phyloP scores from a whole-genome alignment of 164 flowering plant genomes.

The Vitis rupestris region DNA sequence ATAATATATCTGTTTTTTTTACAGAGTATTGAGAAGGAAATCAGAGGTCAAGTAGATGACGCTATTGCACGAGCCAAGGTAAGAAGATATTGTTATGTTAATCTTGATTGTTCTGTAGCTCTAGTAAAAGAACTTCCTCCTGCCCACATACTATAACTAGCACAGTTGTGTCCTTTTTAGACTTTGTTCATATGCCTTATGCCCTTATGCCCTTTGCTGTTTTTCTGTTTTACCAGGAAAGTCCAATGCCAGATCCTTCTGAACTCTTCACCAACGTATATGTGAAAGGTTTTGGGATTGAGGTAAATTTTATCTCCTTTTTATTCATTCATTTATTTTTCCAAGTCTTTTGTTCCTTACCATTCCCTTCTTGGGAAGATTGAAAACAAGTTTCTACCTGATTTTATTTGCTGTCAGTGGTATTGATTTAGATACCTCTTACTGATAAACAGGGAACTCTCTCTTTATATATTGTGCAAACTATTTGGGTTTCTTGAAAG shows the following conservation, averaged over 20 bases:
- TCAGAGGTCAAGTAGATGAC: slow-evolving; percentile 87
- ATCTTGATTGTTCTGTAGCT: no score
- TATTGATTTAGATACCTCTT: no score
- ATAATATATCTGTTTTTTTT: no score
- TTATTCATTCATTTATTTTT: slow-evolving; percentile 1
- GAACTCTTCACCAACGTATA: slow-evolving; percentile 86
- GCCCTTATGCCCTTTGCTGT: neutral
- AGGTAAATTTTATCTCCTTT: slow-evolving; percentile 46
- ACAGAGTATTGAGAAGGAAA: slow-evolving; percentile 87
- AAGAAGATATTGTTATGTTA: slow-evolving; percentile 5
- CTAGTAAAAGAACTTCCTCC: no score
- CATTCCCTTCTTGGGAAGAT: neutral
- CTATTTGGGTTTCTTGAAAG: no score
- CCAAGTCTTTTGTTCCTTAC: neutral
- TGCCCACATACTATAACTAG: neutral
- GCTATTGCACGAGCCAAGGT: slow-evolving; percentile 98
- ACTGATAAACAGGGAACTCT: no score
- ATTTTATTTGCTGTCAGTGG: neutral
- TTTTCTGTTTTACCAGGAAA: slow-evolving; percentile 47
- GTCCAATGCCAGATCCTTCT: slow-evolving; percentile 90
- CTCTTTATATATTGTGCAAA: no score
- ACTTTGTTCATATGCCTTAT: neutral
- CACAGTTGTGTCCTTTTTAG: no score
- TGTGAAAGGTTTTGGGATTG: slow-evolving; percentile 71
- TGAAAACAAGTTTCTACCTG: neutral